Base-by-base conservation (phyloP, 352 stramenopile genomes). In the Phytopythium chamaehyphon region DNA sequence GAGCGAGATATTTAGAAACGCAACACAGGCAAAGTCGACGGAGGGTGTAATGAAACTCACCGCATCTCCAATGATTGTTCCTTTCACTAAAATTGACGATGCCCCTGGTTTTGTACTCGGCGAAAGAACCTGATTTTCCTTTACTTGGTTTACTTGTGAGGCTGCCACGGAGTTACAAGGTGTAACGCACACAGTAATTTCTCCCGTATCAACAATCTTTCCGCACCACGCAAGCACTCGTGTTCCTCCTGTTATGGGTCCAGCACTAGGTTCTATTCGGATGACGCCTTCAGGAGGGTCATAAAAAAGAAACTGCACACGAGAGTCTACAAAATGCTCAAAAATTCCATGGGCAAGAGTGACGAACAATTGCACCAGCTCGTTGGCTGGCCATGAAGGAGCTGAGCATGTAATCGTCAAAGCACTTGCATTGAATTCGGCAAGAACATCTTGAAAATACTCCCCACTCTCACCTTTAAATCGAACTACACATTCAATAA, bases 281-380 rank as follows among this genome's bases (percentile, higher is more conserved):
- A 88, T 90, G 24, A 76, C 46, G 1, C 76, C 79, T n/a, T 85
- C 56, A 0, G 79, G 79, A 2, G 76, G 79, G 22, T 90, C 74
- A 46, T 90, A 90, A 24, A 88, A 90, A 15, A 90, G 51, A 45
- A 86, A 90, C 23, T 84, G 69, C 16, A 87, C 59, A 2, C 40
- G 61, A 8, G 76, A 74, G 21, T 73, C 55, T 6, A 66, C 57
- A 39, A 86, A 90, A 18, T 75, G 42, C 16, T 69, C 50, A 0
- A 54, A 55, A 0, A 61, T 37, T 0, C 60, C 46, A 24, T 45
- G 48, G 0, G 62, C 43, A 2, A 88, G 31, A 1, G 72, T 65
- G 1, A 86, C 60, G 26, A 55, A 47, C 15, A 90, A 47, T 1
- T 31, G 38, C 1, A 86, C 76, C 0, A 90, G 55, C 48, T 83